Evolutionary conservation across 345 rosid species (phyloP), one percentile per base, ranked within the genome.

Genomic region (Eucalyptus fibrosa): DNA sequence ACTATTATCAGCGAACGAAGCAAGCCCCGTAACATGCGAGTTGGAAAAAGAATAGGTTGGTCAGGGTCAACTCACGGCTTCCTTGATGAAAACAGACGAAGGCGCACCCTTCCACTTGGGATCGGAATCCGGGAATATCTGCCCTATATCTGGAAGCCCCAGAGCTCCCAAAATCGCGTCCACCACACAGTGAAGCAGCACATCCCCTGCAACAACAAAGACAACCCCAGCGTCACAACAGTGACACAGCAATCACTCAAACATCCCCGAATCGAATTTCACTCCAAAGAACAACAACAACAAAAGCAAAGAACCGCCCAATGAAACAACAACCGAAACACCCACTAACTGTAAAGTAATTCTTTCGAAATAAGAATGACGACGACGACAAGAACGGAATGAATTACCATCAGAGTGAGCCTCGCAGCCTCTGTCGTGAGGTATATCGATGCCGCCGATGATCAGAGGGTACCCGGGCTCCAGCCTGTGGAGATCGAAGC

Each of bases 71-170:
- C 98, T 98, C 92, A 98, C 99, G 92, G 99, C 99, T 95, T 98
- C 99, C 94, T 94, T 92, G 92, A 97, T 91, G 87, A 98, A 98
- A 37, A 98, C 97, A 87, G 98, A 96, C 3, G 99, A 96, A 51
- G 98, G 87, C 50, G 99, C 99, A 90, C 99, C 99, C 93, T 96
- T 96, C 99, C 99, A 97, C 91, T 96, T 96, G 47, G 99, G 98
- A 93, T 98, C 99, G 82, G 92, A 88, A 90, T 98, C 98, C 16
- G 99, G 99, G 88, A 98, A 97, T 53, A 98, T 96, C 95, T 97
- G 99, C 53, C 99, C 99, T 56, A 98, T 98, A 94, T 98, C 99
- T 80, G 99, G 99, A 62, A 98, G 95, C 49, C 99, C 99, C 89
- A 98, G 86, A 5, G 99, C 99, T 59, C 99, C 99, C 94, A 98